Conservation (phyloP, 2,329 filamentous ascomycete species). For the Catunica adiposa region DNA sequence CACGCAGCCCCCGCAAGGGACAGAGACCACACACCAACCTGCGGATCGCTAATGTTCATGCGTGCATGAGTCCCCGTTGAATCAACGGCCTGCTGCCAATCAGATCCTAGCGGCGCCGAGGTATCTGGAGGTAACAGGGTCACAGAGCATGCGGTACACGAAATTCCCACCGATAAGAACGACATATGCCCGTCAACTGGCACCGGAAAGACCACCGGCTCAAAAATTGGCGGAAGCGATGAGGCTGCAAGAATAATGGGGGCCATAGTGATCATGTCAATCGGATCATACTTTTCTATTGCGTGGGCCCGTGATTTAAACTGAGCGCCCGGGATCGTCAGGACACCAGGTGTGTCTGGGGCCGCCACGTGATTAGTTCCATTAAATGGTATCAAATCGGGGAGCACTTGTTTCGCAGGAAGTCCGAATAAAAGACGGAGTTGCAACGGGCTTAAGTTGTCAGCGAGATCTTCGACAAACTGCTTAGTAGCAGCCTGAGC, state of each 20-base stretch:
- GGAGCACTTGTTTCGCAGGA: not conserved
- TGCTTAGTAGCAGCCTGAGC: conserved; percentile 8
- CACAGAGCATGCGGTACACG: conserved; percentile 12
- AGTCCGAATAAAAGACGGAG: conserved; percentile 12
- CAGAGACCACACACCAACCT: conserved; percentile 10
- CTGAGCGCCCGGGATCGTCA: not conserved
- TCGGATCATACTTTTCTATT: conserved; percentile 6
- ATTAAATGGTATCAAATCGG: not conserved
- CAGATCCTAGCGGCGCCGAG: not conserved
- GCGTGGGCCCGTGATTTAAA: not conserved
- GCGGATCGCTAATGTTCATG: conserved; percentile 12
- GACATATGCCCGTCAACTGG: conserved; percentile 13
- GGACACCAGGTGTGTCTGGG: not conserved
- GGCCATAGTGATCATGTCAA: conserved; percentile 8
- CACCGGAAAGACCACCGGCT: conserved; percentile 6
- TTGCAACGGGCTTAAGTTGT: conserved; percentile 10
- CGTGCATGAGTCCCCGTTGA: conserved; percentile 11
- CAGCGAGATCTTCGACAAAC: conserved; percentile 12
- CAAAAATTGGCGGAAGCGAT: not conserved
- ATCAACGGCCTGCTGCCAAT: conserved; percentile 13
- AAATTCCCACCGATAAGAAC: conserved; percentile 9
- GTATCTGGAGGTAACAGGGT: conserved; percentile 2
- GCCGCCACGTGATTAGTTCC: not conserved
- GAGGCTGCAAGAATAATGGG: conserved; percentile 9
- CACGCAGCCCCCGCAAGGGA: not conserved